A percentile compares a stretch with the other conserved stretches of the same genome.
Conservation (phyloP, 495 filamentous ascomycete species). For the Hyaloscypha bicolor region DNA sequence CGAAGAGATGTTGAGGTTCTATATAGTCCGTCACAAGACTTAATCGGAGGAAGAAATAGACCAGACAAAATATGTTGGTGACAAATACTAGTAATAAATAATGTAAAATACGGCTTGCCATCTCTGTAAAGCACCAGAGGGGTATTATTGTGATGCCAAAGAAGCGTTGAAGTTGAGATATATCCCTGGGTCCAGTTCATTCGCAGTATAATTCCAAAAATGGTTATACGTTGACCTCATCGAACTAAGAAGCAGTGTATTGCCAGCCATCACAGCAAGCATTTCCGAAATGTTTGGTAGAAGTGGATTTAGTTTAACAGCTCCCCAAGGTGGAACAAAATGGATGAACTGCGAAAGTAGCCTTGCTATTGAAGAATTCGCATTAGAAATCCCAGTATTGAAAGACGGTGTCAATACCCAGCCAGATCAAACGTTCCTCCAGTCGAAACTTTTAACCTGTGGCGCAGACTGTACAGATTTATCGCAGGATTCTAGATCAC, state of each 20-base stretch:
- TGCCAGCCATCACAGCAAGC: slow-evolving; percentile 65
- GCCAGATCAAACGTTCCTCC: slow-evolving; percentile 57
- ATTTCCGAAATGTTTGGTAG: slow-evolving; percentile 68
- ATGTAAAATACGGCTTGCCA: slow-evolving; percentile 68
- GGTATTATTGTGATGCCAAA: slow-evolving; percentile 60
- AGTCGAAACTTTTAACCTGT: slow-evolving; percentile 47
- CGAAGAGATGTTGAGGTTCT: slow-evolving; percentile 72
- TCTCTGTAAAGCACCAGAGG: slow-evolving; percentile 53
- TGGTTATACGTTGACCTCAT: slow-evolving; percentile 57
- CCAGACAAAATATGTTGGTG: slow-evolving; percentile 62
- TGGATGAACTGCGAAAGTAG: slow-evolving; percentile 45
- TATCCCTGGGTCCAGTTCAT: slow-evolving; percentile 34
- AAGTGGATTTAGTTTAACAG: slow-evolving; percentile 40
- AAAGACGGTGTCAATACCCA: slow-evolving; percentile 62
- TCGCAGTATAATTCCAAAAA: slow-evolving; percentile 54
- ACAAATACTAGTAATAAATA: slow-evolving; percentile 63
- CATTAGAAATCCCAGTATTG: slow-evolving; percentile 58
- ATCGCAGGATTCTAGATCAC: slow-evolving; percentile 54
- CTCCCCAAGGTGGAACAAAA: slow-evolving; percentile 41
- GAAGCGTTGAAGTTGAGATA: slow-evolving; percentile 60
- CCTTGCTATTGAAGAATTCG: slow-evolving; percentile 62
- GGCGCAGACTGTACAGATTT: slow-evolving; percentile 39
- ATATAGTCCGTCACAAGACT: slow-evolving; percentile 74
- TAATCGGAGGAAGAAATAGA: slow-evolving; percentile 43
- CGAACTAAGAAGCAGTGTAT: slow-evolving; percentile 59